phyloP scores from a whole-genome alignment of 179 eudicot genomes.

The Corrigiola litoralis region DNA sequence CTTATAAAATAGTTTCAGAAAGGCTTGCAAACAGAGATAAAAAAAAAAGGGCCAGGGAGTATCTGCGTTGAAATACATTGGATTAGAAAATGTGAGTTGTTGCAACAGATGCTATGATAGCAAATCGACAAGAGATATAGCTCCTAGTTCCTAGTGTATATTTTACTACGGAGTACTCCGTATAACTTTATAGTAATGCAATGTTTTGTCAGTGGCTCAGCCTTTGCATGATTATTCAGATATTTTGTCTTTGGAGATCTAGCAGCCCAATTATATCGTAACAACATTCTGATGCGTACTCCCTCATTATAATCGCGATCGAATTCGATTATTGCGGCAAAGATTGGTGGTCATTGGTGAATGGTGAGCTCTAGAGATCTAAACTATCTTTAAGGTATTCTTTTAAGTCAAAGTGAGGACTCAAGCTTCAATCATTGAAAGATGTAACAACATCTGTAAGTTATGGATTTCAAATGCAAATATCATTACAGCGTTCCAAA shows the following conservation, averaged over 20 bases:
- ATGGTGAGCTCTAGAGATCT: too few species aligned
- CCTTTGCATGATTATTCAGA: background rate
- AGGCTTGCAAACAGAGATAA: too few species aligned
- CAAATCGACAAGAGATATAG: slow-evolving; percentile 1
- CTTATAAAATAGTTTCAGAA: too few species aligned
- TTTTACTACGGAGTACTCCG: background rate
- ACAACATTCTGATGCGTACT: background rate
- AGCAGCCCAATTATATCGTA: background rate
- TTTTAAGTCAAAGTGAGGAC: too few species aligned
- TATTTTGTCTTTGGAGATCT: background rate
- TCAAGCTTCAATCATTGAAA: too few species aligned
- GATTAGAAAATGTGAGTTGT: background rate
- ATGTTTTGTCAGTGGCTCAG: background rate
- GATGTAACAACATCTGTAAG: too few species aligned
- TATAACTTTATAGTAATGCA: background rate
- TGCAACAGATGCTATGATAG: background rate
- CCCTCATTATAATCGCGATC: background rate
- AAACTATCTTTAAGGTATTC: too few species aligned
- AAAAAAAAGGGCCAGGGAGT: too few species aligned
- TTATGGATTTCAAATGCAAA: too few species aligned
- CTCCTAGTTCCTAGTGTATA: background rate
- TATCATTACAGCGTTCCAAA: too few species aligned
- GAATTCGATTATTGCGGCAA: background rate
- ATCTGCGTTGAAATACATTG: too few species aligned
- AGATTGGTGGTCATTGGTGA: background rate